phyloP scores from a whole-genome alignment of 768 basidiomycete genomes.

The Phanerodontia chrysosporium region DNA sequence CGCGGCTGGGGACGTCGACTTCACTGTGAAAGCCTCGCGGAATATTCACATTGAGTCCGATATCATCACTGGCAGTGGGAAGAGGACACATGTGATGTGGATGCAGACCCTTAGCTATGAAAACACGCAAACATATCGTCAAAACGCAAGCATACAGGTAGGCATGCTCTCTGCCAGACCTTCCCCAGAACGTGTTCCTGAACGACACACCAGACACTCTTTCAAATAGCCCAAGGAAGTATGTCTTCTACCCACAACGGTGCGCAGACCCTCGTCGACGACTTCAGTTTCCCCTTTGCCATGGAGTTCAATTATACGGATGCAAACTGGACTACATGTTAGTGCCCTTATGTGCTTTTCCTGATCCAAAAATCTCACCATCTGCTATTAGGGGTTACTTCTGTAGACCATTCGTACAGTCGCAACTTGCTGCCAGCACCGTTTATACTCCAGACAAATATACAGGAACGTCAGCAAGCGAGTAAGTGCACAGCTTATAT shows the following conservation, averaged over 20 bases:
- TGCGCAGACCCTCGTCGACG: conserved; percentile 37
- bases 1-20: conserved; percentile 17
- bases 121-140: conserved; percentile 54
- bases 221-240: conserved; percentile 45
- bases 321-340: conserved; percentile 30
- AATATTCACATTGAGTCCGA: conserved; percentile 53
- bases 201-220: no score
- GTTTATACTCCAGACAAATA: conserved; percentile 53
- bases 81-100: conserved; percentile 50
- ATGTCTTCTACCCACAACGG: conserved; percentile 48
- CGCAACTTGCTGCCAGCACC: conserved; percentile 54
- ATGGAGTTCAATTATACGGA: conserved; percentile 35
- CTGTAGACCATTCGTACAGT: conserved; percentile 67
- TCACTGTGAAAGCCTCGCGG: conserved; percentile 49
- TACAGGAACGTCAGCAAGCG: conserved; percentile 54
- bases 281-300: conserved; percentile 49
- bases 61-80: conserved; percentile 55
- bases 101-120: conserved; percentile 51
- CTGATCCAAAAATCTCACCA: neutral
- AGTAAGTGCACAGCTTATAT: conserved; percentile 33
- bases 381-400: conserved; percentile 37
- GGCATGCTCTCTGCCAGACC: neutral
- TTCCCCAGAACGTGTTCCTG: no score
- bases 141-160: conserved; percentile 39
- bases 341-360: conserved; percentile 10